A percentile compares a stretch with the other conserved stretches of the same genome.
These are phyloP conservation scores for Phaeosphaeriaceae sp. DNA, from an alignment of 2,329 filamentous ascomycete species.

Conservation along the genomic window DNA sequence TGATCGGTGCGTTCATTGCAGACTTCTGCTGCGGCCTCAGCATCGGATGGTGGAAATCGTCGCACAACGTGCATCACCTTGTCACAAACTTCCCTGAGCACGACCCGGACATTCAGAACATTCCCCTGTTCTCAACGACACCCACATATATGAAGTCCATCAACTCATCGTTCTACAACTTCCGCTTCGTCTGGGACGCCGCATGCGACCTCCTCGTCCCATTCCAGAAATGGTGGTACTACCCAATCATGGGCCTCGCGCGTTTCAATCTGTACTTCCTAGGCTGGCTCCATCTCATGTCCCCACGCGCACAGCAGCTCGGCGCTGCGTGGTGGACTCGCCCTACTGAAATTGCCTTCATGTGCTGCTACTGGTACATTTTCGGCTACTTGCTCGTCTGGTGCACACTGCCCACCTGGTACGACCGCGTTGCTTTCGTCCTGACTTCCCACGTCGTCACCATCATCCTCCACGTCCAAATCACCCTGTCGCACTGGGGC, in stretches of 20 bases:
- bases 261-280: slow-evolving; percentile 87
- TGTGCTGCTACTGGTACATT: slow-evolving; percentile 84
- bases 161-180: slow-evolving; percentile 83
- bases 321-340: slow-evolving; percentile 85
- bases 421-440: slow-evolving; percentile 75
- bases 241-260: slow-evolving; percentile 78
- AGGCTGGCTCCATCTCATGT: slow-evolving; percentile 78
- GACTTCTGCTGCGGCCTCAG: slow-evolving; percentile 71
- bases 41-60: slow-evolving; percentile 74
- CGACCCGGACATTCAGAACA: slow-evolving; percentile 60
- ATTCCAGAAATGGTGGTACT: slow-evolving; percentile 85
- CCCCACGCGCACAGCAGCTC: slow-evolving; percentile 72
- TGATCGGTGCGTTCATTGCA: slow-evolving; percentile 68
- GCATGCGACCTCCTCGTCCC: slow-evolving; percentile 73
- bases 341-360: slow-evolving; percentile 78
- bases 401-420: slow-evolving; percentile 71
- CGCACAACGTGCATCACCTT: slow-evolving; percentile 72
- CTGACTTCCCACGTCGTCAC: slow-evolving; percentile 82
- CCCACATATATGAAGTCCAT: slow-evolving; percentile 79
- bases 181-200: slow-evolving; percentile 77
- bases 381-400: slow-evolving; percentile 86
- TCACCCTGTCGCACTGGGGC: slow-evolving; percentile 89
- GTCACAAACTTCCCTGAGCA: slow-evolving; percentile 67
- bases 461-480: slow-evolving; percentile 85
- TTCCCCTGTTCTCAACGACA: slow-evolving; percentile 87